phyloP scores from a whole-genome alignment of 129 eudicot species.

The Silybum marianum region DNA sequence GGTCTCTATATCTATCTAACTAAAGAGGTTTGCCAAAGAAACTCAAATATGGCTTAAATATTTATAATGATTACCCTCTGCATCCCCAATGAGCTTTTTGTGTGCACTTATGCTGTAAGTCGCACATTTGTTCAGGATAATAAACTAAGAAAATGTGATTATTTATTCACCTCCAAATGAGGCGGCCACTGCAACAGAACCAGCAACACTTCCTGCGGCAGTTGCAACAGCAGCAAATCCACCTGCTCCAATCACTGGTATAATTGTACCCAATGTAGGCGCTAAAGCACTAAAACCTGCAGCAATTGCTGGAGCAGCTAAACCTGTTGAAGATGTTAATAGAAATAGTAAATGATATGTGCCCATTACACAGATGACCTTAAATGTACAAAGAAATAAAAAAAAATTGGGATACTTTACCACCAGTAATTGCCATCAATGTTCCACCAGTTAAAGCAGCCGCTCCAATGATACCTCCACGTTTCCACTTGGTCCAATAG shows the following conservation, averaged over 20 bases:
- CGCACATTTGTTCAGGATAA: not conserved
- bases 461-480: slow-evolving; percentile 97
- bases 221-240: slow-evolving; percentile 97
- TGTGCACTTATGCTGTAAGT: not conserved
- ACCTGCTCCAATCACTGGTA: slow-evolving; percentile 98
- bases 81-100: not conserved
- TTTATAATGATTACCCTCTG: not conserved
- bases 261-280: slow-evolving; percentile 87
- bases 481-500: slow-evolving; percentile 85
- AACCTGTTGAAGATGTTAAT: slow-evolving; percentile 55
- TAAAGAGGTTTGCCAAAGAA: not conserved
- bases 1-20: not conserved
- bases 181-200: slow-evolving; percentile 99
- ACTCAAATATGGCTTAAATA: not conserved
- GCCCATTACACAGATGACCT: not conserved
- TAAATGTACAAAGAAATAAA: not conserved
- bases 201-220: slow-evolving; percentile 99
- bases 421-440: slow-evolving; percentile 95
- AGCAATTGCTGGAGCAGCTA: slow-evolving; percentile 99
- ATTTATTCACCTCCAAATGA: slow-evolving; percentile 85
- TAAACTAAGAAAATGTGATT: not conserved
- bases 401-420: slow-evolving; percentile 37
- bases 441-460: slow-evolving; percentile 99
- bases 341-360: not conserved
- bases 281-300: slow-evolving; percentile 99